Evolutionary conservation across 1,284 basidiomycete species (phyloP), one percentile per base, ranked within the genome.

Genomic region (Ustilago tritici): DNA sequence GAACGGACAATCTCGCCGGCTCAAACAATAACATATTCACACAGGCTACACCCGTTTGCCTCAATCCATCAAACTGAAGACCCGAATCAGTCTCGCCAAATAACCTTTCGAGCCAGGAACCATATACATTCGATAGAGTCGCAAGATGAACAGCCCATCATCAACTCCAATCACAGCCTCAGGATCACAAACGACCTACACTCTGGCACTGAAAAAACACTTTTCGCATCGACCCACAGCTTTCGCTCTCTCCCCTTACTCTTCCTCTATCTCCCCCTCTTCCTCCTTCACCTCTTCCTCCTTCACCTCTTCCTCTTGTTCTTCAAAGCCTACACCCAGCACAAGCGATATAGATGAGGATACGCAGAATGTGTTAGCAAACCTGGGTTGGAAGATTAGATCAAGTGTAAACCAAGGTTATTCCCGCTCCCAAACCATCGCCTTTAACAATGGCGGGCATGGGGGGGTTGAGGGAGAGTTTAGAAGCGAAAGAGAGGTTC

Each of bases 381-480:
- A 75, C 17, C 32, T 78, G n/a, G 76, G 76, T 3, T 71, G 56
- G 54, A 23, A 49, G 0, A 71, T 78, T 17, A 35, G 76, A 3
- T 61, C 76, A 1, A 41, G 60, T 0, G 41, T 78, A 17, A 64
- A 70, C 36, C 67, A 68, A 17, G 76, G 76, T 2, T 78, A 78
- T 31, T 7, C 35, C 0, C 66, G 63, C 10, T 10, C 67, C 0
- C 23, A 28, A 28, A 6, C 54, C 1, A 55, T 58, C 5, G 38
- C 46, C 4, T 15, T 17, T 28, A 28, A 19, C 41, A 34, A 2
- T 11, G 17, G 36, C n/a, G 2, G 14, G 43, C 23, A 11, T 52
- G 14, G n/a, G 15, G 15, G 11, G 14, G 40, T 5, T 28, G 23
- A 28, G 23, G 23, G 23, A 14, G 63, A 36, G 0, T 71, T 58